Conservation (phyloP, 805 yeast genomes). For the Yamadazyma ubonensis region DNA sequence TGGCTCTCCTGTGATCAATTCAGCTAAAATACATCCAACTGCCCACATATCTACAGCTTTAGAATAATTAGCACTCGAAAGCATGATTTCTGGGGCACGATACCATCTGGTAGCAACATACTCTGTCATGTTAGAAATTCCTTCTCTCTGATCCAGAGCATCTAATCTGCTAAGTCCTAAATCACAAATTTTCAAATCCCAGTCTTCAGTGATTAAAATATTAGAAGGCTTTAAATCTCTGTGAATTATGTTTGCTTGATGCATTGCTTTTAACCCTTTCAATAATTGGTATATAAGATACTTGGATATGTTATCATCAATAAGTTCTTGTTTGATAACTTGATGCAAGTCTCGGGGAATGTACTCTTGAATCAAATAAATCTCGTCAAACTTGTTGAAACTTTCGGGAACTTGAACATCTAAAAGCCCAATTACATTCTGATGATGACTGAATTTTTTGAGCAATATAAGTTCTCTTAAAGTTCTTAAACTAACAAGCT, state of each 20-base stretch:
- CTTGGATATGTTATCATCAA: conserved; percentile 67
- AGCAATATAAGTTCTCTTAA: conserved; percentile 67
- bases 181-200: conserved; percentile 77
- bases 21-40: conserved; percentile 75
- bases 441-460: conserved; percentile 61
- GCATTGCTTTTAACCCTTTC: conserved; percentile 68
- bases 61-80: conserved; percentile 68
- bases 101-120: conserved; percentile 87
- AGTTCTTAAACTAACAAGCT: conserved; percentile 66
- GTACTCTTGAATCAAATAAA: conserved; percentile 71
- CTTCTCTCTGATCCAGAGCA: conserved; percentile 1
- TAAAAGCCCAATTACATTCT: conserved; percentile 64
- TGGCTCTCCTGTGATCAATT: conserved; percentile 60
- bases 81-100: conserved; percentile 81
- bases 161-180: conserved; percentile 68
- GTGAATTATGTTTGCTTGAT: conserved; percentile 71
- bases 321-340: conserved; percentile 51
- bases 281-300: conserved; percentile 69
- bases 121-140: conserved; percentile 59
- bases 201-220: conserved; percentile 61
- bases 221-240: conserved; percentile 78
- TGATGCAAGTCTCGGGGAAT: conserved; percentile 75
- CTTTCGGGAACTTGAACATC: conserved; percentile 65
- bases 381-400: conserved; percentile 64
- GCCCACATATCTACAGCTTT: conserved; percentile 82